Evolutionary conservation across 345 rosid genomes (phyloP).

Genomic region (Mallotus nudiflorus): DNA sequence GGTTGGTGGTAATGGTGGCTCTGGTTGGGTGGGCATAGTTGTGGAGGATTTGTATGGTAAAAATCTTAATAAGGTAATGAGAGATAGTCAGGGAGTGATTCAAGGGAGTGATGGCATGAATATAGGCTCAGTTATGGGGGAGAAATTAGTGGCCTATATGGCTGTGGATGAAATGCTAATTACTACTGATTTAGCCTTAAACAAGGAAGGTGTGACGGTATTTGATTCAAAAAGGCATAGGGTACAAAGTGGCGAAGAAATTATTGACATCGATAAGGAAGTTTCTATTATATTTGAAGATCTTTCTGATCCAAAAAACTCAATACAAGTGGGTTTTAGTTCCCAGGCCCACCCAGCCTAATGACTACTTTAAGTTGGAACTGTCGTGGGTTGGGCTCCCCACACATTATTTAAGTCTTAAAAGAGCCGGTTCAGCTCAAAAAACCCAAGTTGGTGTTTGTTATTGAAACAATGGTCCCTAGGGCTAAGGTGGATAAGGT

Average conservation of each 20-base stretch:
- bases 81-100: too few relatives aligned
- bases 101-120: too few relatives aligned
- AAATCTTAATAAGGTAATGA: too few relatives aligned
- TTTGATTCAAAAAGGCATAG: not conserved
- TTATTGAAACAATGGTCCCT: not conserved
- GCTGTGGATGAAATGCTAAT: not conserved
- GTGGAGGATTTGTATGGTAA: too few relatives aligned
- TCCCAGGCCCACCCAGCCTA: not conserved
- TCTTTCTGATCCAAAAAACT: not conserved
- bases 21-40: too few relatives aligned
- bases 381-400: not conserved
- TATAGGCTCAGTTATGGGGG: not conserved
- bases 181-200: too few relatives aligned
- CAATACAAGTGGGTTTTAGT: not conserved
- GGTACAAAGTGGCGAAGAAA: not conserved
- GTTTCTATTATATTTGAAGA: too few relatives aligned
- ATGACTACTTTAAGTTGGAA: not conserved
- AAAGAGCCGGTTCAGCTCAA: not conserved
- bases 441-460: not conserved
- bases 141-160: too few relatives aligned
- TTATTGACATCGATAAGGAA: not conserved
- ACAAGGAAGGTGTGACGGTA: not conserved
- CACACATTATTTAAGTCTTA: not conserved
- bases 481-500: too few relatives aligned
- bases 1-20: too few relatives aligned